Percentiles rank a stretch among this genome's conserved stretches.
These are phyloP conservation scores for Tephrocybe sp. DNA, from an alignment of 768 basidiomycete species.

Conservation along the genomic window DNA sequence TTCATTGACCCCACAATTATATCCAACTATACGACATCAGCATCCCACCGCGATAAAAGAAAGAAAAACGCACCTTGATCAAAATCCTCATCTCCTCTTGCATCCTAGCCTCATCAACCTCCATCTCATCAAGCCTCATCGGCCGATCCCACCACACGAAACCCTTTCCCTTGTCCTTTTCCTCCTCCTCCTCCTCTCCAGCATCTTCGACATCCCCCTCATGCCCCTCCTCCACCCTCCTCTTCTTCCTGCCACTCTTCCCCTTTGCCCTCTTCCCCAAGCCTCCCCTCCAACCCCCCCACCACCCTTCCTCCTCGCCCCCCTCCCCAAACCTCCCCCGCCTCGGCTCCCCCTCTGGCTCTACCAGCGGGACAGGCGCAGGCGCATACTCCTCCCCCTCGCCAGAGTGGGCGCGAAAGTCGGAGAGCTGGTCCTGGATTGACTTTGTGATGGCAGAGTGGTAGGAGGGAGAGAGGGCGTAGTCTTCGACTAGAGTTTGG, in stretches of 20 bases:
- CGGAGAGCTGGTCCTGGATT: slow-evolving; percentile 87
- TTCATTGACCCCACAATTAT: slow-evolving; percentile 93
- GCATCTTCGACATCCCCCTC: slow-evolving; percentile 35
- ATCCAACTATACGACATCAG: slow-evolving; percentile 64
- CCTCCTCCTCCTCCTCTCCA: slow-evolving; percentile 35
- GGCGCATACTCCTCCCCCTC: slow-evolving; percentile 34
- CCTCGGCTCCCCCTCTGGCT: not conserved
- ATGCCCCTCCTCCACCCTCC: not conserved
- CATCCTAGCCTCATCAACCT: slow-evolving; percentile 62
- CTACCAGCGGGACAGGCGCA: not conserved
- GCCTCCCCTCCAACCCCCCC: slow-evolving; percentile 24
- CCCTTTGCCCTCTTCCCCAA: not conserved
- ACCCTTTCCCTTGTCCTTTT: slow-evolving; percentile 19
- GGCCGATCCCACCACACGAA: slow-evolving; percentile 35
- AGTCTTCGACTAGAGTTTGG: slow-evolving; percentile 89
- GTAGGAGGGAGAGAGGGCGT: slow-evolving; percentile 66
- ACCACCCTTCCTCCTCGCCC: not conserved
- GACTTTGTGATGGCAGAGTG: slow-evolving; percentile 70
- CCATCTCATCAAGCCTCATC: slow-evolving; percentile 59
- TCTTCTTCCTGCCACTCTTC: not conserved
- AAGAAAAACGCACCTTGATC: slow-evolving; percentile 68
- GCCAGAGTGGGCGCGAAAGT: slow-evolving; percentile 69
- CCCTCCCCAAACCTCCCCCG: not conserved
- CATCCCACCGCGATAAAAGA: slow-evolving; percentile 1
- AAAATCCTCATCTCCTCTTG: slow-evolving; percentile 90